These are phyloP conservation scores for Metarhizium sp. DNA, from an alignment of 2,329 filamentous ascomycete genomes.

Conservation along the genomic window DNA sequence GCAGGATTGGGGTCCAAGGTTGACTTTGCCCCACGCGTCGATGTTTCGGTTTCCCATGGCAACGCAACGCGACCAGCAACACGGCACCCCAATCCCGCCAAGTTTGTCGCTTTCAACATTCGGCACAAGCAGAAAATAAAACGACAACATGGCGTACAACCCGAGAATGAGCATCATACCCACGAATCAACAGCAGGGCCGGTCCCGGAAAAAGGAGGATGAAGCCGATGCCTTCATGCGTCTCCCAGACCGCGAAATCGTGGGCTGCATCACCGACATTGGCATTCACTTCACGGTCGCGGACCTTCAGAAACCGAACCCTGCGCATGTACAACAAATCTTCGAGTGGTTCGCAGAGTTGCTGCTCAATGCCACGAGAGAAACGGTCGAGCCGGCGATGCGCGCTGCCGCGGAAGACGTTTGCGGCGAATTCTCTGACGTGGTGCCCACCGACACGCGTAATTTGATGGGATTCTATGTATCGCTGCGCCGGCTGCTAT, in stretches of 20 bases:
- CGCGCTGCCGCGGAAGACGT: conserved; percentile 81
- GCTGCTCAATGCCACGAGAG: conserved; percentile 85
- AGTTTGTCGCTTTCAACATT: background rate
- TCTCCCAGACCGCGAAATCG: conserved; percentile 68
- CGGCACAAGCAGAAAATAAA: background rate
- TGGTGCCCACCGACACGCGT: conserved; percentile 78
- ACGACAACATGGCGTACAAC: conserved; percentile 45
- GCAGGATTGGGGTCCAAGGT: no score
- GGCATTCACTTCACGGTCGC: conserved; percentile 79
- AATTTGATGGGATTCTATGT: conserved; percentile 96
- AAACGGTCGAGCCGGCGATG: conserved; percentile 93
- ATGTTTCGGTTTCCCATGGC: conserved; percentile 6
- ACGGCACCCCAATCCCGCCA: background rate
- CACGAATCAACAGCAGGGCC: conserved; percentile 37
- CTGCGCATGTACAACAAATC: conserved; percentile 90
- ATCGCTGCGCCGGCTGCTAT: conserved; percentile 66
- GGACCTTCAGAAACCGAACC: conserved; percentile 89
- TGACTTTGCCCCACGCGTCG: no score
- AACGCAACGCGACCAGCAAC: conserved; percentile 4
- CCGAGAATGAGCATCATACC: conserved; percentile 53
- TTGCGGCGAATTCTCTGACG: conserved; percentile 73
- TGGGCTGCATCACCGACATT: conserved; percentile 94
- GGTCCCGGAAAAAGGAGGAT: conserved; percentile 49
- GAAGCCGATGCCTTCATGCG: conserved; percentile 51
- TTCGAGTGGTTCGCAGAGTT: conserved; percentile 97